These are phyloP conservation scores for Blepharisma undulans DNA, from an alignment of 169 alveolate genomes.

Conservation along the genomic window DNA sequence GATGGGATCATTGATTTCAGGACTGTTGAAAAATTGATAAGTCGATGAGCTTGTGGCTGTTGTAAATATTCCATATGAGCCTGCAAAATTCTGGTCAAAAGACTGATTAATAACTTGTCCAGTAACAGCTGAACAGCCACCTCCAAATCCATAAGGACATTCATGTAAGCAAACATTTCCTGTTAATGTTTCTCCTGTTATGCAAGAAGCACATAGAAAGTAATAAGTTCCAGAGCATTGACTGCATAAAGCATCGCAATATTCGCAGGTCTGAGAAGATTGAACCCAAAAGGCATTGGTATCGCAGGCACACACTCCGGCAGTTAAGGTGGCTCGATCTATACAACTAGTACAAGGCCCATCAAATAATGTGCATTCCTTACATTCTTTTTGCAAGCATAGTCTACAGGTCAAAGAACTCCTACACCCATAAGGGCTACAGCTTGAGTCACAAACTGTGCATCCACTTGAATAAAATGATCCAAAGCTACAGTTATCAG, in stretches of 20 bases:
- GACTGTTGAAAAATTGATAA: not conserved
- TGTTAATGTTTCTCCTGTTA: not conserved
- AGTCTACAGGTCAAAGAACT: not conserved
- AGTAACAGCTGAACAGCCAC: not conserved
- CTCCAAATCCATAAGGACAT: slow-evolving; percentile 10
- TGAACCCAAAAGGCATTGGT: not conserved
- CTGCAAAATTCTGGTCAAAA: not conserved
- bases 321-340: not conserved
- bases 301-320: not conserved
- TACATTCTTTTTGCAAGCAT: not conserved
- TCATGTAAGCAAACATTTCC: not conserved
- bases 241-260: not conserved
- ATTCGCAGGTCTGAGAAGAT: not conserved
- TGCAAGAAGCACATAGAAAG: not conserved
- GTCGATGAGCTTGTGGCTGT: not conserved
- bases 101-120: not conserved
- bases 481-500: not conserved
- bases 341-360: not conserved
- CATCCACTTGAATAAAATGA: not conserved
- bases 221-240: not conserved
- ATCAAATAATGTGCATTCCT: not conserved
- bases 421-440: not conserved
- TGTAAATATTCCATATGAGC: not conserved
- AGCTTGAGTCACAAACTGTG: not conserved
- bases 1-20: not conserved